Base-by-base conservation (phyloP, 176 grass and related monocot species). In the Areca catechu region DNA sequence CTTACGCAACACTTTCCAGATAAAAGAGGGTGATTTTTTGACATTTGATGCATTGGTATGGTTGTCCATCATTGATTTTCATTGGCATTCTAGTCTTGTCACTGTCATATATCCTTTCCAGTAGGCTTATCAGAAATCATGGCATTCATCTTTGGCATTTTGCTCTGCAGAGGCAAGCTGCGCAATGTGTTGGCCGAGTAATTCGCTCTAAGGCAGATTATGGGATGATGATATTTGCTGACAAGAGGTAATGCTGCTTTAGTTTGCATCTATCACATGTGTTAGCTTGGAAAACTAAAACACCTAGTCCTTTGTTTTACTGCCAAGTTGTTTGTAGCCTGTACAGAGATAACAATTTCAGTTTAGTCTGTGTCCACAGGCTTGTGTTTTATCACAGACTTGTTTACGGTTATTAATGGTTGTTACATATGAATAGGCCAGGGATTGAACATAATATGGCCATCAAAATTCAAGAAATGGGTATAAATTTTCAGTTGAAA, bases 181-280 rank as follows among this genome's bases (percentile, higher is more conserved):
- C 91, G 20, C 91, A 90, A 55, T 96, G 91, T 82, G 91, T 96
- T 79, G 91, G 91, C 34, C 82, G 83, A 77, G 92, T 96, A 19
- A 96, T 96, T 66, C 92, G 92, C 52, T 96, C 92, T 6, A 96
- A 96, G 61, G 86, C 86, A 62, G 92, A 96, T 74, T 90, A 96
- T 72, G 92, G 92, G 50, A 96, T 96, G 92, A 96, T 96, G 92
- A 96, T 90, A 85, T 90, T 96, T 77, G 86, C 92, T 85, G 92
- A 96, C 57, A 88, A 90, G 56, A 90, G 86, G 92, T 87, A 87
- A 43, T 56, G 15, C 54, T 57, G 66, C 63, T n/a, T 51, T 53
- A 24, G 49, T 5, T 74, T 71, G 4, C 9, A 37, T 9, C 34
- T 37, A 28, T 28, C 27, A 28, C 27, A 5, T 12, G 7, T 37